Percentiles rank a stretch among this genome's conserved stretches.
phyloP scores from a whole-genome alignment of 352 stramenopile genomes.

The Globisporangium spiculum region DNA sequence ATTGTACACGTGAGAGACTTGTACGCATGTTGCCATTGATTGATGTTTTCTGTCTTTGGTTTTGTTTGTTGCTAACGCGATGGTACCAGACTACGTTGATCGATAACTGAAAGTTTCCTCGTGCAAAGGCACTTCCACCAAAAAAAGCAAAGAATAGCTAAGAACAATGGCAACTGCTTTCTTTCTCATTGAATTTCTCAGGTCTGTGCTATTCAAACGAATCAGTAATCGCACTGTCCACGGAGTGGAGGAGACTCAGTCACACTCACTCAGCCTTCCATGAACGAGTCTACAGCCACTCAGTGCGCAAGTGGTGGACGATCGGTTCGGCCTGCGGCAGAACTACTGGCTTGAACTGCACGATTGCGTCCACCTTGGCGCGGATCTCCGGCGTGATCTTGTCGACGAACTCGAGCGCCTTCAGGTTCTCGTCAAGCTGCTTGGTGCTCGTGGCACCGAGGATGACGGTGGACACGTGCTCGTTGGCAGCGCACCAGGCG shows the following conservation, averaged over 20 bases:
- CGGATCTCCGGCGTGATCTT: constrained; percentile 75
- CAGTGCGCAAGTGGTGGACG: constrained; percentile 32
- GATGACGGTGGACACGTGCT: constrained; percentile 53
- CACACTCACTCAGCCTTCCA: not conserved
- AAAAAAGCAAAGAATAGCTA: no score
- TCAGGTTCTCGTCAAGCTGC: constrained; percentile 73
- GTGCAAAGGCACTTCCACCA: no score
- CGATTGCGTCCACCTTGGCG: constrained; percentile 67
- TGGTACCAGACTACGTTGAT: no score
- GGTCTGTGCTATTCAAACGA: not conserved
- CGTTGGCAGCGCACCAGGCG: constrained; percentile 50
- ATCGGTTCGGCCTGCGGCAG: constrained; percentile 27
- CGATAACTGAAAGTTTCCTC: no score
- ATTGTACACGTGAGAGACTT: not conserved
- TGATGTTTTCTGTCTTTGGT: not conserved
- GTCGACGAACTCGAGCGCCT: constrained; percentile 51
- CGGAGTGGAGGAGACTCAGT: not conserved
- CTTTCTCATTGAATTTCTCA: not conserved
- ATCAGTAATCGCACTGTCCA: not conserved
- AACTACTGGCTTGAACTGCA: constrained; percentile 38
- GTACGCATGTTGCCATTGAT: not conserved
- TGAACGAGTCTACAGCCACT: constrained; percentile 31
- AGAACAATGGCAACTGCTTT: no score
- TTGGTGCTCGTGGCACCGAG: constrained; percentile 45
- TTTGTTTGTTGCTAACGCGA: not conserved